Evolutionary conservation across 768 basidiomycete genomes (phyloP).

Genomic region (Epithele typhae): DNA sequence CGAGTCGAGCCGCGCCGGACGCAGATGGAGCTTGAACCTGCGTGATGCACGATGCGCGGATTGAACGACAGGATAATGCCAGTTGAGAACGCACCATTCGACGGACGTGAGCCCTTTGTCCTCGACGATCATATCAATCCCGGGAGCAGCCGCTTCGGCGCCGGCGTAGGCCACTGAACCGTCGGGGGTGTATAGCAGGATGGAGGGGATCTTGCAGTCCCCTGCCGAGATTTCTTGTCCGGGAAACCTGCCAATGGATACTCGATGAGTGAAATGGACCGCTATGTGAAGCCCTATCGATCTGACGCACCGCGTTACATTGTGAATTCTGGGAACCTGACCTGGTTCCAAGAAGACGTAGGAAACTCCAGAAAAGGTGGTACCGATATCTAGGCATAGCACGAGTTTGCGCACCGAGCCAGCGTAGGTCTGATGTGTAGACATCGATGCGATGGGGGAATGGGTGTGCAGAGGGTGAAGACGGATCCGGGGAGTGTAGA

Average conservation of each 20-base stretch:
- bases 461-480: too few species aligned
- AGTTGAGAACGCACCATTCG: slow-evolving; percentile 8
- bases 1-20: too few species aligned
- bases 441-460: too few species aligned
- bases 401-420: slow-evolving; percentile 40
- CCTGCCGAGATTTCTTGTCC: slow-evolving; percentile 37
- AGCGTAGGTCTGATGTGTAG: slow-evolving; percentile 20
- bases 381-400: slow-evolving; percentile 51
- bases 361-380: slow-evolving; percentile 47
- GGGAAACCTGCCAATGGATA: slow-evolving; percentile 27
- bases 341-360: slow-evolving; percentile 39
- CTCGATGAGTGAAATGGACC: too few species aligned
- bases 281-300: background rate
- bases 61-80: too few species aligned
- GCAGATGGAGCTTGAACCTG: too few species aligned
- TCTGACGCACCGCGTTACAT: slow-evolving; percentile 31
- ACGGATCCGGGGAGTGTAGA: too few species aligned
- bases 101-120: slow-evolving; percentile 30
- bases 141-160: slow-evolving; percentile 40
- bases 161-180: slow-evolving; percentile 40
- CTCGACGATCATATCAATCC: slow-evolving; percentile 35
- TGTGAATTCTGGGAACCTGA: slow-evolving; percentile 39
- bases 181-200: slow-evolving; percentile 40
- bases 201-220: slow-evolving; percentile 45
- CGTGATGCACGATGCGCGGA: too few species aligned